A percentile compares a stretch with the other conserved stretches of the same genome.
Evolutionary conservation across 768 basidiomycete genomes (phyloP).

Genomic region (Agaricus sinodeliciosus): DNA sequence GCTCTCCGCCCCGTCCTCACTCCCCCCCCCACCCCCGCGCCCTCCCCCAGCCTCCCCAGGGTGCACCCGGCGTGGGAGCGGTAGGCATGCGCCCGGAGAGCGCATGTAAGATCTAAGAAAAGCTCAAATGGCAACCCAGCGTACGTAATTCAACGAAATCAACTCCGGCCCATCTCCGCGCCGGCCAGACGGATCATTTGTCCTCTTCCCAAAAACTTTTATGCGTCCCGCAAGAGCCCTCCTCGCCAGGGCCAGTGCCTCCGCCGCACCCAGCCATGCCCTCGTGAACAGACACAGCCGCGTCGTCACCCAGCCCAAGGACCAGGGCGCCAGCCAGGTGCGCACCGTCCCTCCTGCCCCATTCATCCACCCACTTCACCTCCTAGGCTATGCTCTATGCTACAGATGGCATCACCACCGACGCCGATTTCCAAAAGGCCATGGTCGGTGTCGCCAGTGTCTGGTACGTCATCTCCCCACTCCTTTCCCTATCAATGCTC

Average conservation of each 20-base stretch:
- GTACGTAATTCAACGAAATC: conserved; percentile 34
- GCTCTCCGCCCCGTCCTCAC: not conserved
- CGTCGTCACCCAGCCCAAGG: conserved; percentile 83
- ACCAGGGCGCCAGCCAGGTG: conserved; percentile 93
- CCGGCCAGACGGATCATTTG: conserved; percentile 10
- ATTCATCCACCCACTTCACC: conserved; percentile 1
- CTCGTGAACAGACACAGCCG: conserved; percentile 70
- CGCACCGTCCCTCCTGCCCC: not conserved
- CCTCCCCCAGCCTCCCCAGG: conserved; percentile 18
- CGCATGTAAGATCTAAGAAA: conserved; percentile 39
- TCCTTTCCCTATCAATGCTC: not conserved
- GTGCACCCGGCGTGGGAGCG: conserved; percentile 38
- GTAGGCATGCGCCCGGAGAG: conserved; percentile 43
- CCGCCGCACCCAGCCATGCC: conserved; percentile 32
- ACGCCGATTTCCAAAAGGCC: conserved; percentile 87
- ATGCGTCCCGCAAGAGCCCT: conserved; percentile 18
- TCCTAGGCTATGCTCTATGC: conserved; percentile 95
- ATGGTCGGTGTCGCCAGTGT: conserved; percentile 98
- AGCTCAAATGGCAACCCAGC: conserved; percentile 43
- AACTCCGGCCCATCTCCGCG: conserved; percentile 12
- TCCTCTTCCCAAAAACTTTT: not conserved
- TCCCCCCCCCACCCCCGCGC: not conserved
- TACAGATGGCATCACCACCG: conserved; percentile 81
- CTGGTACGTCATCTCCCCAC: conserved; percentile 68
- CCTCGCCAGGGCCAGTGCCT: conserved; percentile 31